A percentile compares a stretch with the other conserved stretches of the same genome.
Conservation (phyloP, 2,329 filamentous ascomycete species). For the Clarireedia monteithiana region DNA sequence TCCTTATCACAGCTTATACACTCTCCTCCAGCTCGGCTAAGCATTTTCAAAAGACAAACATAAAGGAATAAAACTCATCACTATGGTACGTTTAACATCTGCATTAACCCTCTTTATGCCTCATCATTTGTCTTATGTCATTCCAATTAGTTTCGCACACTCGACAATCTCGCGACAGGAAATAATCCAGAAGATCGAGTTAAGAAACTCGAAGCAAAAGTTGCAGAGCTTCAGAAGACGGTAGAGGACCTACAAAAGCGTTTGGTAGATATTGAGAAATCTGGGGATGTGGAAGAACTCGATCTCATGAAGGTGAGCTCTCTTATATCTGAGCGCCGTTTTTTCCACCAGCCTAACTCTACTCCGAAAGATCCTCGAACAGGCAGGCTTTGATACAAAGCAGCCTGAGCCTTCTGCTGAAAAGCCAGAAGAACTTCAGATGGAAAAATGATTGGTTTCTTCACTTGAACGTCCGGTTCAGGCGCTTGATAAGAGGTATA, state of each 20-base stretch:
- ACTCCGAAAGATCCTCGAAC: background rate
- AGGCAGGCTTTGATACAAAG: background rate
- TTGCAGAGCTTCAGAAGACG: background rate
- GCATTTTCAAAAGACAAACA: background rate
- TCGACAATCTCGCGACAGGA: background rate
- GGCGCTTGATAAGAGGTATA: background rate
- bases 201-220: background rate
- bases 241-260: background rate
- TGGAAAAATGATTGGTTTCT: background rate
- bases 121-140: background rate
- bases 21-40: too few relatives aligned
- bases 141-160: background rate
- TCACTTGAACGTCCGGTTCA: too few relatives aligned
- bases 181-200: background rate
- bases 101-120: background rate
- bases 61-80: background rate
- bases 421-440: background rate
- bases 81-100: background rate
- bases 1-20: too few relatives aligned
- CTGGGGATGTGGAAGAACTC: background rate
- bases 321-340: background rate
- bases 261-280: background rate
- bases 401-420: background rate
- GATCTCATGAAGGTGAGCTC: background rate
- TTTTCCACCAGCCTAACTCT: background rate